These are phyloP conservation scores for Letharia columbiana DNA, from an alignment of 495 filamentous ascomycete species.

Conservation along the genomic window DNA sequence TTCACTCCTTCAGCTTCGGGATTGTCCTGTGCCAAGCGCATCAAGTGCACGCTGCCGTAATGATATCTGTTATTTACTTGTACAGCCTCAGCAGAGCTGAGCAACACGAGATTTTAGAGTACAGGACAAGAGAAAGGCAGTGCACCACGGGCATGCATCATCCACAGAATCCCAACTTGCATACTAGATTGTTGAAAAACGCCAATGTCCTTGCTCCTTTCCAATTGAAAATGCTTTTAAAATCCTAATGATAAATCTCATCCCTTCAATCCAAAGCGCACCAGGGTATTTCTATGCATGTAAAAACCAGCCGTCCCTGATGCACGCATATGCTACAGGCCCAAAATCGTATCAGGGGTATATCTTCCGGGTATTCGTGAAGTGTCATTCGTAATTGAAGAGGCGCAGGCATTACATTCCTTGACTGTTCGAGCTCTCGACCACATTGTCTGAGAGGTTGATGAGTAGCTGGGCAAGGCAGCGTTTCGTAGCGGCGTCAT, in stretches of 20 bases:
- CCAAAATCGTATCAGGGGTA: constrained; percentile 21
- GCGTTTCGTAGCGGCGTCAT: constrained; percentile 96
- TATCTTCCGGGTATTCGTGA: constrained; percentile 22
- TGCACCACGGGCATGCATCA: constrained; percentile 1
- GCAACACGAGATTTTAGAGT: constrained; percentile 7
- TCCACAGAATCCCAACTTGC: constrained; percentile 7
- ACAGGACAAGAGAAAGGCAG: not conserved
- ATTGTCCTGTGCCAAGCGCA: not conserved
- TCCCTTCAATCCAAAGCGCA: constrained; percentile 15
- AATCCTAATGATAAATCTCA: constrained; percentile 11
- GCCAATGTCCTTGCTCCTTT: constrained; percentile 7
- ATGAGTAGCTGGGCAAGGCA: constrained; percentile 94
- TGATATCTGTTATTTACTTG: not conserved
- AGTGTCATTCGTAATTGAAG: constrained; percentile 12
- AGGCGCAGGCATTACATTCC: constrained; percentile 38
- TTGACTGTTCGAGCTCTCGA: constrained; percentile 47
- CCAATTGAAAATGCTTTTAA: constrained; percentile 18
- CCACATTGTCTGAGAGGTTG: constrained; percentile 89
- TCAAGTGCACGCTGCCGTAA: not conserved
- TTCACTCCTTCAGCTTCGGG: not conserved
- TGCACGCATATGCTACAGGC: constrained; percentile 26
- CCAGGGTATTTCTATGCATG: constrained; percentile 24
- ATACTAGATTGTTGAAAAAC: constrained; percentile 6
- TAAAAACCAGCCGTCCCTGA: constrained; percentile 16
- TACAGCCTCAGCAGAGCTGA: constrained; percentile 4